Evolutionary conservation across 2,329 filamentous ascomycete species (phyloP).

Genomic region (Talaromyces albobiverticillius): DNA sequence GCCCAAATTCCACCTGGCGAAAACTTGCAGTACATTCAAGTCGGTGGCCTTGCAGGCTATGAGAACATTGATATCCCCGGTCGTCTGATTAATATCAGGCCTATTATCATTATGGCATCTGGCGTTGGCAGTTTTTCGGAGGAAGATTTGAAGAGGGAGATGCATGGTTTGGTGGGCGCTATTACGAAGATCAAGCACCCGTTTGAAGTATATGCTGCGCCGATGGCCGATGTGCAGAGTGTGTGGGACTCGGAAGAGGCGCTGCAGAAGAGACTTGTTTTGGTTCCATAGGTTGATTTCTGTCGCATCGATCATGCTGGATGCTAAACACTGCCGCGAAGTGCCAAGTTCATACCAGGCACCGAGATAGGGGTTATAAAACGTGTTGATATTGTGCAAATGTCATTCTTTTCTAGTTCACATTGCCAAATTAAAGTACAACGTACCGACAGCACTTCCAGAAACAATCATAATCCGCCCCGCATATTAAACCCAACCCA

Average conservation of each 20-base stretch:
- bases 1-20: background rate
- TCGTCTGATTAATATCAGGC: background rate
- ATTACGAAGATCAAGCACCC: background rate
- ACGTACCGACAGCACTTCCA: no score
- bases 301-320: no score
- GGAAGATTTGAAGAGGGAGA: background rate
- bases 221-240: background rate
- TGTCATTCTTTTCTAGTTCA: no score
- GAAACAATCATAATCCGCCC: no score
- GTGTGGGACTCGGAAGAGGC: background rate
- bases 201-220: background rate
- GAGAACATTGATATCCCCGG: background rate
- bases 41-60: background rate
- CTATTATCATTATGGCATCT: background rate
- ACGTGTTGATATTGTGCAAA: no score
- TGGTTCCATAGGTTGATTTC: background rate
- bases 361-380: no score
- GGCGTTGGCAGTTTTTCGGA: background rate
- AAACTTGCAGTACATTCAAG: background rate
- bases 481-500: no score
- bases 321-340: no score
- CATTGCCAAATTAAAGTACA: no score
- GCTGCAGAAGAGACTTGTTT: background rate
- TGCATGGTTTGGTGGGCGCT: background rate
- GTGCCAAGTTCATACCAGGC: no score